Evolutionary conservation across 768 basidiomycete species (phyloP), one percentile per base, ranked within the genome.

Genomic region (Lactifluus volemus): DNA sequence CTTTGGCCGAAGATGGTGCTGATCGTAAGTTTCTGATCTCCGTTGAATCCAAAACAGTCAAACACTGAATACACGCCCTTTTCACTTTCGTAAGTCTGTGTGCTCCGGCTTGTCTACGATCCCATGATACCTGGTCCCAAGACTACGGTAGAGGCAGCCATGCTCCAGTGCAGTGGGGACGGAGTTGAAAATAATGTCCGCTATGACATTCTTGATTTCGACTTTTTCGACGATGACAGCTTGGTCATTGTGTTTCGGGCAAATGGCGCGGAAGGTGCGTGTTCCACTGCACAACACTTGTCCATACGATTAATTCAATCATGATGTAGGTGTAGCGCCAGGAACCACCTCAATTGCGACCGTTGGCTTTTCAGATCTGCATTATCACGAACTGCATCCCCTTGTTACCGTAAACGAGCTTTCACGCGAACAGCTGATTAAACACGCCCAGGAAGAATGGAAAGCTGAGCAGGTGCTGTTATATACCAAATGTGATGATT

Each of bases 141-240:
- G 73, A 67, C 72, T 76, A 53, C 60, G 63, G 74, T 84, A 68
- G 67, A 65, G 58, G 70, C 75, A 53, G 79, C 74, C 65, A 69
- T 85, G 71, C 74, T 86, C 49, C 80, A 84, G 70, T 83, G 82
- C 69, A 59, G 73, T 69, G 70, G 77, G 75, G 64, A 65, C 54
- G 71, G 69, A 65, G 70, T 75, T 70, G 75, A 72, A 62, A 73
- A 65, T 49, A 66, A 67, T 65, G 68, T 60, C 57, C 74, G 76
- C 65, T 70, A 84, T 67, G 78, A 84, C 61, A 66, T 89, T 49
- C 70, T 89, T 69, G 85, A 85, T 67, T 79, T 75, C 47, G 85
- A 89, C 58, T 91, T 91, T 73, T 89, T 92, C 71, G 89, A 92
- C 75, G 85, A 89, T 66, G 81, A 84, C 70, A 75, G 71, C 68